A percentile compares a stretch with the other conserved stretches of the same genome.
Conservation (phyloP, 441 rosid species). For the Breynia disticha region DNA sequence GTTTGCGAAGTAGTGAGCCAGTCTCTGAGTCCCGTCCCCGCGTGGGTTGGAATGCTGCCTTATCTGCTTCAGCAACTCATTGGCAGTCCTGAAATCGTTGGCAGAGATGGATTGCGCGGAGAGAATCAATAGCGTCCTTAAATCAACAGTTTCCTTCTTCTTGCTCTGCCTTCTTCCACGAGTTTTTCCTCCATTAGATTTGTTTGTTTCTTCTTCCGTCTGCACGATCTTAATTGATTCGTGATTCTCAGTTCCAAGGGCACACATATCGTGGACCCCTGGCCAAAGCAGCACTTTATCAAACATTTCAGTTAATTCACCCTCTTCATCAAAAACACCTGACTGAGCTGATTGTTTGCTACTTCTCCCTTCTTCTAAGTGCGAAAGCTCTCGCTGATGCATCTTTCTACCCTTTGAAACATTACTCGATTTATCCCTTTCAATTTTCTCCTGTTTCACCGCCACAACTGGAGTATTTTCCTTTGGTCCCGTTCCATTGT, state of each 20-base stretch:
- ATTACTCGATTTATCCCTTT: conserved; percentile 11
- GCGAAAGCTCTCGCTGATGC: conserved; percentile 33
- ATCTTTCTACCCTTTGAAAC: conserved; percentile 38
- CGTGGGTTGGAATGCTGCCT: conserved; percentile 48
- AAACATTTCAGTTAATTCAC: conserved; percentile 37
- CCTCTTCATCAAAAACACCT: conserved; percentile 36
- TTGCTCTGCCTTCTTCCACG: conserved; percentile 22
- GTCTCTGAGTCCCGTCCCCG: conserved; percentile 65
- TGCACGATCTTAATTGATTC: conserved; percentile 11
- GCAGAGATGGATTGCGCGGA: conserved; percentile 65
- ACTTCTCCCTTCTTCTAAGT: conserved; percentile 43
- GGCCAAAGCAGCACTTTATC: conserved; percentile 51
- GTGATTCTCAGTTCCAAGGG: conserved; percentile 5
- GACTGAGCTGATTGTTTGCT: conserved; percentile 50
- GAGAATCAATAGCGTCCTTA: conserved; percentile 45
- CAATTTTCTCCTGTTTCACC: conserved; percentile 17
- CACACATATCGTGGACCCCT: conserved; percentile 13
- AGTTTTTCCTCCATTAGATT: conserved; percentile 22
- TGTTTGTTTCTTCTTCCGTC: conserved; percentile 17
- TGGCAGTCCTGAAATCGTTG: conserved; percentile 48
- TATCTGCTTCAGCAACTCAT: conserved; percentile 49
- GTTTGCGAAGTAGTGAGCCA: conserved; percentile 71
- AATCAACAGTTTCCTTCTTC: conserved; percentile 55
- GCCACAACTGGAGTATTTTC: conserved; percentile 1
- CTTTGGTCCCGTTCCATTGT: conserved; percentile 3